These are phyloP conservation scores for Solanum medicagineum DNA, from an alignment of 257 asterid genomes.

Conservation along the genomic window DNA sequence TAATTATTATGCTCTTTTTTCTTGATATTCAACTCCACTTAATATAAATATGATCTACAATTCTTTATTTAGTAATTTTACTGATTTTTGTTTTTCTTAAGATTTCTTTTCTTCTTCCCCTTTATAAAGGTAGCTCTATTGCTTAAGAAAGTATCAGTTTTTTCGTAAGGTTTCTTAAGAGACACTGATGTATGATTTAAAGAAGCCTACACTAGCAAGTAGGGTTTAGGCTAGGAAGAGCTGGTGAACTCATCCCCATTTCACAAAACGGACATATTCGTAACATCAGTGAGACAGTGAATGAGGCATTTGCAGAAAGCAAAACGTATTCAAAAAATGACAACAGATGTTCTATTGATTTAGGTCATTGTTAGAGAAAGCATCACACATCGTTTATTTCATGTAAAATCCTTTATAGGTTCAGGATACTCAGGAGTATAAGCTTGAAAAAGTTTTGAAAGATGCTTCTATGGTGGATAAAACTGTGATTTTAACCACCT, in stretches of 20 bases:
- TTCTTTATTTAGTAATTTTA: neutral
- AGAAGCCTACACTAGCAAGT: neutral
- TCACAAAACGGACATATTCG: neutral
- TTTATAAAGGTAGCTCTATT: neutral
- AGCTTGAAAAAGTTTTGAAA: constrained; percentile 22
- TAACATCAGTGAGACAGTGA: neutral
- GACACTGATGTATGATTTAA: neutral
- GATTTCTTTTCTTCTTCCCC: neutral
- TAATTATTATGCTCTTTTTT: neutral
- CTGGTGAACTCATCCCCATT: neutral
- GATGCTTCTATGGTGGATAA: constrained; percentile 32
- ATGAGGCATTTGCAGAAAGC: neutral
- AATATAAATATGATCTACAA: neutral
- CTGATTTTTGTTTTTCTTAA: neutral
- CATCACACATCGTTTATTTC: neutral
- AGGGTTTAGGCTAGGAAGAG: neutral
- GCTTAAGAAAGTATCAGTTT: neutral
- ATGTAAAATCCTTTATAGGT: neutral
- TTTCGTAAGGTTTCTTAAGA: neutral
- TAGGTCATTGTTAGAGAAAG: neutral
- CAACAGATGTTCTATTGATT: neutral
- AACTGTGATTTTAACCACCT: constrained; percentile 39
- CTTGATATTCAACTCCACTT: too few species aligned
- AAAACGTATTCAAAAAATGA: neutral
- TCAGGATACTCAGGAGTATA: constrained; percentile 23